phyloP scores from a whole-genome alignment of 176 grass and related monocot genomes.

The Triticum turgidum region DNA sequence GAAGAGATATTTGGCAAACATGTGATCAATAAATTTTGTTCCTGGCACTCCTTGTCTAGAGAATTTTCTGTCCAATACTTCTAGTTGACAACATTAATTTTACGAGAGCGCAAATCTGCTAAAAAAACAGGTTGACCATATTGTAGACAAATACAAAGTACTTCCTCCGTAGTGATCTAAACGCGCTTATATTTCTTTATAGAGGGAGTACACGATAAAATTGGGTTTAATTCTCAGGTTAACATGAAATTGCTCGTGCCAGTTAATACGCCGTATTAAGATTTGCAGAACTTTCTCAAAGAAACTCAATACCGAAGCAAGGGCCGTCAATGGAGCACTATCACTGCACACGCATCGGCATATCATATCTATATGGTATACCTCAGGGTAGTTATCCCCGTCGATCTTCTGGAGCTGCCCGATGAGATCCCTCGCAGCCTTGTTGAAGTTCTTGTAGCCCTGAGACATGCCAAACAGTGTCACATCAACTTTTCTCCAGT shows the following conservation, averaged over 20 bases:
- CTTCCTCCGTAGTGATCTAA: too few relatives aligned
- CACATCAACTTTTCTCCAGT: neutral
- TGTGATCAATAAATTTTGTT: neutral
- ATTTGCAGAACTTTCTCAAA: neutral
- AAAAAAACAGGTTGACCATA: neutral
- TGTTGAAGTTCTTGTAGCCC: conserved; percentile 96
- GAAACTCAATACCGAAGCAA: neutral
- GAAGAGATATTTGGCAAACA: neutral
- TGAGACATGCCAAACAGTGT: conserved; percentile 6
- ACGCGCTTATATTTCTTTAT: too few relatives aligned
- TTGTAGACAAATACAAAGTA: neutral
- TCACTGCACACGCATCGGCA: neutral
- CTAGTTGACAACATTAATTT: neutral
- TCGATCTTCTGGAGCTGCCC: conserved; percentile 87
- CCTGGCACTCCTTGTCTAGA: neutral
- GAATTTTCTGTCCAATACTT: neutral
- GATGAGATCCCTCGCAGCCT: conserved; percentile 86
- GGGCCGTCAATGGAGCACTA: neutral
- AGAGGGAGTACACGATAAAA: neutral
- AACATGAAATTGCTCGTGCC: neutral
- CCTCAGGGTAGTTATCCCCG: conserved; percentile 97
- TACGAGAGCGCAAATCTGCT: neutral
- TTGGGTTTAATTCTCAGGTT: neutral
- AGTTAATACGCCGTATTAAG: neutral
- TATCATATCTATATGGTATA: conserved; percentile 16